Evolutionary conservation across 352 stramenopile species (phyloP), one percentile per base, ranked within the genome.

Genomic region (Aphanomyces stellatus): DNA sequence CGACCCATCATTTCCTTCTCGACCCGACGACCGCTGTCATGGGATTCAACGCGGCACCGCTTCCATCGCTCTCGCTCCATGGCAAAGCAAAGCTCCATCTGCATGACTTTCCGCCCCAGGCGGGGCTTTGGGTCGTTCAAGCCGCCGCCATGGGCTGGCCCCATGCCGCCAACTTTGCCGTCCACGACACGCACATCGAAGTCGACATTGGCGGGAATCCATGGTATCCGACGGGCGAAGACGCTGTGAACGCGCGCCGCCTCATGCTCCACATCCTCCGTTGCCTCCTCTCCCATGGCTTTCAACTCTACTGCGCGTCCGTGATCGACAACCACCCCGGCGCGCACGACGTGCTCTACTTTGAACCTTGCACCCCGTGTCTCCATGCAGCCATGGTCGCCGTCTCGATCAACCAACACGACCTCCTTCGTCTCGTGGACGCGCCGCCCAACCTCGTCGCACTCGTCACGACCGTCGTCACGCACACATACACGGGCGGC

Each of bases 81-180:
- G 11, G 37, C 37, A n/a, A 11, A 19, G 37, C 13, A n/a, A 11
- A 19, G 11, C 13, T 46, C n/a, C 37, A 19, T 19, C n/a, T 46
- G 37, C n/a, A n/a, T 46, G n/a, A 46, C 2, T 46, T 46, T 19
- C 37, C 37, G 2, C 13, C 13, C 11, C 11, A 46, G n/a, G 37
- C 37, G 11, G 13, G 37, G 13, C 11, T 1, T n/a, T 46, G 37
- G 37, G n/a, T 46, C 37, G n/a, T 19, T 19, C 11, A 46, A n/a
- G 37, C 37, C n/a, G 37, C n/a, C 11, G n/a, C 13, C 37, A 19
- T 19, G 11, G n/a, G n/a, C 71, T 73, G 94, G 6, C 71, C 93
- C 2, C 87, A 96, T 53, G 80, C 93, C 3, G 85, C 93, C 48
- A 95, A 94, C 72, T 94, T 87, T 61, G 95, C 94, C 74, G 79